phyloP scores from a whole-genome alignment of 73 alveolate genomes.

The Paramecium biaurelia region DNA sequence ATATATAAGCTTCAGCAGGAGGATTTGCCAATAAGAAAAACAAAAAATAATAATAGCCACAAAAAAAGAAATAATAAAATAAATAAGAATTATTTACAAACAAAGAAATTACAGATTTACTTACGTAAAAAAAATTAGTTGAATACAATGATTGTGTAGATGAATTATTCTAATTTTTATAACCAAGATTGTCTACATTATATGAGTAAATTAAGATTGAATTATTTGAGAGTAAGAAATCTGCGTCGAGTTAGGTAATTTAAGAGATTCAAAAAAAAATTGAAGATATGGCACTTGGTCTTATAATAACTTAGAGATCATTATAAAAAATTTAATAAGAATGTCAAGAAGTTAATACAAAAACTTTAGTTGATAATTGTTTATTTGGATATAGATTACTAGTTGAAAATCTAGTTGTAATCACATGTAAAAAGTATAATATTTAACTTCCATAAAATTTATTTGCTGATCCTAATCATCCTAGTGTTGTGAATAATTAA shows the following conservation, averaged over 20 bases:
- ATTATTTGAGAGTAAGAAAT: conserved; percentile 30
- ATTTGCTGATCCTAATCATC: background rate
- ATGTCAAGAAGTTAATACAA: background rate
- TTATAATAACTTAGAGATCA: conserved; percentile 29
- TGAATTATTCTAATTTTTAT: background rate
- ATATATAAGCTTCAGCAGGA: conserved; percentile 47
- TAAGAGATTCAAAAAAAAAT: background rate
- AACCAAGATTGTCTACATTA: background rate
- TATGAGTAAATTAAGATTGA: conserved; percentile 19
- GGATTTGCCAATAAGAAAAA: conserved; percentile 1
- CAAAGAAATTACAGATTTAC: background rate
- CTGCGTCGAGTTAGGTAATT: background rate
- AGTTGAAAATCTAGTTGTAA: conserved; percentile 18
- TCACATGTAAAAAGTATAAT: conserved; percentile 2
- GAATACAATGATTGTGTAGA: background rate
- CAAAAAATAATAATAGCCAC: background rate
- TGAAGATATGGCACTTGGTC: conserved; percentile 41
- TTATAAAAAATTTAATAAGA: background rate
- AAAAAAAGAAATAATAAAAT: background rate
- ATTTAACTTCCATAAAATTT: conserved; percentile 12
- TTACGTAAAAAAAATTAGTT: background rate
- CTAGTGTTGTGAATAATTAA: background rate
- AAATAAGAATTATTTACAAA: background rate
- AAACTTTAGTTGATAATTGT: background rate
- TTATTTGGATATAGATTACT: conserved; percentile 41